phyloP scores from a whole-genome alignment of 441 rosid species.

The Isatis lusitanica region DNA sequence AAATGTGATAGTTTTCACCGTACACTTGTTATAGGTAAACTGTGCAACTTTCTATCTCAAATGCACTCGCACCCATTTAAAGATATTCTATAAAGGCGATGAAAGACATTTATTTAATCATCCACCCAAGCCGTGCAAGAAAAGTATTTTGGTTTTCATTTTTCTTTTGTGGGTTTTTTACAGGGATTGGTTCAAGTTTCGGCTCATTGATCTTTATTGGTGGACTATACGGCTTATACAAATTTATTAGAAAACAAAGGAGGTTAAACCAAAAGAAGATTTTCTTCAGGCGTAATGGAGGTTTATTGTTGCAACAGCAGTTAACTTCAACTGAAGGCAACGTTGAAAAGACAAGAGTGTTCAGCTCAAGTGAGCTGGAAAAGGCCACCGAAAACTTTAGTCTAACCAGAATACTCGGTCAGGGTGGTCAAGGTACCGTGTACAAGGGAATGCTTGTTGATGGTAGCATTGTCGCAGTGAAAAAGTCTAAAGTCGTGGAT shows the following conservation, averaged over 20 bases:
- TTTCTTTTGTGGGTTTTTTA: neutral
- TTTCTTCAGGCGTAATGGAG: neutral
- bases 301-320: constrained; percentile 20
- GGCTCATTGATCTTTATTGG: neutral
- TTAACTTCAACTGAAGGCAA: constrained; percentile 8
- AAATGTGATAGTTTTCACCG: neutral
- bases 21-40: constrained; percentile 17
- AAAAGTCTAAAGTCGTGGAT: constrained; percentile 27
- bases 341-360: constrained; percentile 25
- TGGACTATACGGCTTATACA: neutral
- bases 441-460: constrained; percentile 39
- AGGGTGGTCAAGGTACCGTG: constrained; percentile 32
- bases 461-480: constrained; percentile 38
- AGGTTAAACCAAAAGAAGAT: neutral
- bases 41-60: neutral
- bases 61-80: neutral
- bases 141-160: neutral
- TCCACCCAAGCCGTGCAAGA: neutral
- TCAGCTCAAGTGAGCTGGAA: constrained; percentile 30
- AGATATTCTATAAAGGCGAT: neutral
- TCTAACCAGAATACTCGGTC: neutral
- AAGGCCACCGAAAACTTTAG: constrained; percentile 4
- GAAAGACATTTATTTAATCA: neutral
- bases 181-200: neutral
- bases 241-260: neutral